A percentile compares a stretch with the other conserved stretches of the same genome.
Conservation (phyloP, 2,329 filamentous ascomycete species). For the Talaromyces sp. region DNA sequence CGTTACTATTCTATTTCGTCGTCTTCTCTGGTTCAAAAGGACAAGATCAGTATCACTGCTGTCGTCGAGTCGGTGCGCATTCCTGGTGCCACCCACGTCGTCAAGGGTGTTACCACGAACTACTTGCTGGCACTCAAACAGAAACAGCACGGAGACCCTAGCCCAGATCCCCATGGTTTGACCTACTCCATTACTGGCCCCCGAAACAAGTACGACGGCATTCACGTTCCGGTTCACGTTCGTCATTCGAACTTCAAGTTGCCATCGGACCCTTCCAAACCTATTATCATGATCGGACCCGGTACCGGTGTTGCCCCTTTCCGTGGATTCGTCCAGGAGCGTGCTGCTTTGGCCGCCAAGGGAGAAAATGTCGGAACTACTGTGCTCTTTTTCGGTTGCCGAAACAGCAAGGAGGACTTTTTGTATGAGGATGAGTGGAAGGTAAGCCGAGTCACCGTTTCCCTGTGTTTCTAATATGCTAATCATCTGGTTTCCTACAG, state of each 20-base stretch:
- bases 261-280: slow-evolving; percentile 88
- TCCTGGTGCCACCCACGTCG: slow-evolving; percentile 68
- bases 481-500: slow-evolving; percentile 43
- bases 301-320: slow-evolving; percentile 96
- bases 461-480: slow-evolving; percentile 15
- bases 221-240: slow-evolving; percentile 91
- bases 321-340: slow-evolving; percentile 90
- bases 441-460: slow-evolving; percentile 51
- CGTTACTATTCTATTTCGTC: slow-evolving; percentile 99
- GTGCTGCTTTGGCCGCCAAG: slow-evolving; percentile 72
- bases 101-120: slow-evolving; percentile 95
- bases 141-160: slow-evolving; percentile 84
- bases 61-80: slow-evolving; percentile 82
- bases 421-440: slow-evolving; percentile 89
- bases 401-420: slow-evolving; percentile 83
- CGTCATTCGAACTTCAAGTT: slow-evolving; percentile 99
- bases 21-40: slow-evolving; percentile 86
- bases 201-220: slow-evolving; percentile 93
- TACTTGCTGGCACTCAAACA: slow-evolving; percentile 92
- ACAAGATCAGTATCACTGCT: slow-evolving; percentile 91
- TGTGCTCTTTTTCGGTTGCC: slow-evolving; percentile 91
- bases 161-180: slow-evolving; percentile 75
- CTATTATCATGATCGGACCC: slow-evolving; percentile 91
- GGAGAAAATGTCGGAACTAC: slow-evolving; percentile 82
- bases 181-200: slow-evolving; percentile 85